phyloP scores from a whole-genome alignment of 2,329 filamentous ascomycete genomes.

The Tolypocladium capitatum region DNA sequence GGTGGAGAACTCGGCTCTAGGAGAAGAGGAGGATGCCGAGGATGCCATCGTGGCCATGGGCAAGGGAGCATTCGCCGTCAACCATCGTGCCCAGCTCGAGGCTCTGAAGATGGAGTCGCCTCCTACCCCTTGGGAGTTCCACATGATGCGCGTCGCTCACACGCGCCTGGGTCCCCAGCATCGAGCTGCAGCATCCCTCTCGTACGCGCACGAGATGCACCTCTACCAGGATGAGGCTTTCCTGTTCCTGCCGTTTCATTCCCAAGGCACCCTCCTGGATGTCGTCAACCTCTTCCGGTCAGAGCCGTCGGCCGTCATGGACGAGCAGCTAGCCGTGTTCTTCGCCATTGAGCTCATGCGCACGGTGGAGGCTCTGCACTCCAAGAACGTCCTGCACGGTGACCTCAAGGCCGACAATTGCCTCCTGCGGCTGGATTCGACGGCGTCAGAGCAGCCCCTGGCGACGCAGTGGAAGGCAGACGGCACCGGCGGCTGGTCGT shows the following conservation, averaged over 20 bases:
- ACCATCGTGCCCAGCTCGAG: conserved; percentile 50
- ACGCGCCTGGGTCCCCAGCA: conserved; percentile 57
- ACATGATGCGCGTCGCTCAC: conserved; percentile 79
- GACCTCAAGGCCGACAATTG: conserved; percentile 96
- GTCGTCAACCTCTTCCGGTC: conserved; percentile 75
- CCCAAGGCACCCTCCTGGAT: conserved; percentile 88
- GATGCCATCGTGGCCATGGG: conserved; percentile 41
- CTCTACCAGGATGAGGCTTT: conserved; percentile 84
- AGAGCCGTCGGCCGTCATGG: conserved; percentile 63
- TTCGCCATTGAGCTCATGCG: conserved; percentile 85
- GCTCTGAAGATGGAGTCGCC: conserved; percentile 92
- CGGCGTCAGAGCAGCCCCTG: conserved; percentile 31
- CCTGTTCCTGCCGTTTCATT: conserved; percentile 73
- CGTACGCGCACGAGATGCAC: conserved; percentile 80
- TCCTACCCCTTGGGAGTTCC: conserved; percentile 86
- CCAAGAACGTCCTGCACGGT: conserved; percentile 70
- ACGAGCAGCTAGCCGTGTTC: conserved; percentile 89
- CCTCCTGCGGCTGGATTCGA: conserved; percentile 63
- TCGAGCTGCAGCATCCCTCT: conserved; percentile 63
- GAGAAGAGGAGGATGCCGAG: conserved; percentile 30
- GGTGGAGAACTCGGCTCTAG: conserved; percentile 55
- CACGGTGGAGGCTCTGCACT: conserved; percentile 76
- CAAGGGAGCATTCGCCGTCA: conserved; percentile 44
- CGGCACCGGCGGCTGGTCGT: conserved; percentile 65
- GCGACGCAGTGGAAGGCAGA: conserved; percentile 55